Evolutionary conservation across 1,139 yeast species (phyloP), one percentile per base, ranked within the genome.

Genomic region (Debaryomyces sp.): DNA sequence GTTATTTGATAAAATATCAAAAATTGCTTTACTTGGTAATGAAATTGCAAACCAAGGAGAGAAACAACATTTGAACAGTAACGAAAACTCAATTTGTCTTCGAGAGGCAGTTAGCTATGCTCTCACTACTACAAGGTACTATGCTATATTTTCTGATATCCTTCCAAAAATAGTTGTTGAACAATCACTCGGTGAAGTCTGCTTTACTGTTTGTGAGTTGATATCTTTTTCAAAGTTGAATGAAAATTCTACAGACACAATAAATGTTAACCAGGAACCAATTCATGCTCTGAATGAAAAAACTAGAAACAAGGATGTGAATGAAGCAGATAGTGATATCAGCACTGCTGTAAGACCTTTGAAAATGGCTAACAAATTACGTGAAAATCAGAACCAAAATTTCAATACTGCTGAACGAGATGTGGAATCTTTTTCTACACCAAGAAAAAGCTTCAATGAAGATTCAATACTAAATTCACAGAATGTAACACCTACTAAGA

Each of bases 51-150:
- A 64, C 21, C 77, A 71, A 51, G 80, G 78, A 21, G 75, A 77
- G 41, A 55, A 56, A 34, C 60, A 62, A 18, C 65, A 67, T 17
- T 52, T 75, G 61, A 62, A 68, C 65, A 54, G 75, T 56, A 60
- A 70, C 63, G 67, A 70, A 59, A 52, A 68, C 58, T 54, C 76
- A 1, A 54, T 66, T 5, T 66, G 82, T 41, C 75, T 87, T 13
- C 80, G 89, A 49, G 88, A 87, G 44, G 78, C 96, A 0, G 81
- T 89, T 12, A 84, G 91, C 26, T 91, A 87, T 68, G 80, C 87
- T 1, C 82, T 92, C 44, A 84, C 96, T 5, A 81, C 94, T 0
- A 81, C 96, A 0, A 79, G 97, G 59, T 90, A 90, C 62, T 89
- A 75, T 64, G 84, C 89, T 1, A 71, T 84, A 6, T 85, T 88